Percentiles rank a stretch among this genome's conserved stretches.
phyloP scores from a whole-genome alignment of 768 basidiomycete species.

The Lactarius vividus region DNA sequence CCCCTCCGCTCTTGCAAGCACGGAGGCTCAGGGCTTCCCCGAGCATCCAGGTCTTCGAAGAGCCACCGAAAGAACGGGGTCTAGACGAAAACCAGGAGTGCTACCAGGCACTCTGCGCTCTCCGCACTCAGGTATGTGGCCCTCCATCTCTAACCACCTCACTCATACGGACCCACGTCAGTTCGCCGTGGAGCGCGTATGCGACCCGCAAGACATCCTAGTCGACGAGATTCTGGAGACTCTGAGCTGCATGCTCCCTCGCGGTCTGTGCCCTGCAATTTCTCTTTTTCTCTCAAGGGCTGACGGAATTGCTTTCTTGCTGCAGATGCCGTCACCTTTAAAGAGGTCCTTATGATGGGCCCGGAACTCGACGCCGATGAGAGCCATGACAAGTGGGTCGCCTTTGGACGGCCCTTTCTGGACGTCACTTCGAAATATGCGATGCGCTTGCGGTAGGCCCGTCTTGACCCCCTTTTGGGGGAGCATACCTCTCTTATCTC shows the following conservation, averaged over 20 bases:
- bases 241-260: slow-evolving; percentile 41
- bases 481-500: slow-evolving; percentile 7
- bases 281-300: not conserved
- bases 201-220: slow-evolving; percentile 36
- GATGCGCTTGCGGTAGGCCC: slow-evolving; percentile 15
- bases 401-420: slow-evolving; percentile 16
- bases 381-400: slow-evolving; percentile 2
- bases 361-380: not conserved
- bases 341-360: slow-evolving; percentile 9
- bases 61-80: not conserved
- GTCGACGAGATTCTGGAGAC: slow-evolving; percentile 38
- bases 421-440: slow-evolving; percentile 23
- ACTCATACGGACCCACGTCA: slow-evolving; percentile 1
- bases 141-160: no score
- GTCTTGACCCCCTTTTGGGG: slow-evolving; percentile 9
- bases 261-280: slow-evolving; percentile 34
- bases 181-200: not conserved
- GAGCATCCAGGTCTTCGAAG: slow-evolving; percentile 12
- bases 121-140: slow-evolving; percentile 25
- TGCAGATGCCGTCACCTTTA: slow-evolving; percentile 7
- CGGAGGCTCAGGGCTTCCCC: slow-evolving; percentile 10
- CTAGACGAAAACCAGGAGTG: slow-evolving; percentile 7
- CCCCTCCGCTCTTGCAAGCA: slow-evolving; percentile 6
- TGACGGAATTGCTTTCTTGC: slow-evolving; percentile 1
- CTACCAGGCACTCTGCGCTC: slow-evolving; percentile 15